Percentiles rank a stretch among this genome's conserved stretches.
phyloP scores from a whole-genome alignment of 176 grass and related monocot species.

The Thalia dealbata region DNA sequence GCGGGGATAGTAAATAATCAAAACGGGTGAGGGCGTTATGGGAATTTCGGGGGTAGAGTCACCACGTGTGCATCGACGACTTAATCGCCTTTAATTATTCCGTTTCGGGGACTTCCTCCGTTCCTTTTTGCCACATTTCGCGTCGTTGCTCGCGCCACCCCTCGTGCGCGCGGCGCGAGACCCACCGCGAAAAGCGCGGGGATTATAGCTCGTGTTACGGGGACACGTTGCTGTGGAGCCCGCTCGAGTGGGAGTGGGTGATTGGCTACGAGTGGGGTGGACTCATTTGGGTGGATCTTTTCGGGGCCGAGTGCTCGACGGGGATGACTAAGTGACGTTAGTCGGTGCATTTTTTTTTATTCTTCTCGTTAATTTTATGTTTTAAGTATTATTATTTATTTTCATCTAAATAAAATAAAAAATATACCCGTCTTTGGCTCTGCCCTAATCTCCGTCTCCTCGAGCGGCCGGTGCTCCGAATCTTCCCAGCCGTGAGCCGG shows the following conservation, averaged over 20 bases:
- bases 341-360: too few relatives aligned
- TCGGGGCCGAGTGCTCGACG: not conserved
- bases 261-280: not conserved
- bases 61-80: constrained; percentile 3
- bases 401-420: too few relatives aligned
- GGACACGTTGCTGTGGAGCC: not conserved
- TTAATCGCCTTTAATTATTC: not conserved
- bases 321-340: not conserved
- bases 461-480: too few relatives aligned
- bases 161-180: not conserved
- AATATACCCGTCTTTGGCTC: too few relatives aligned
- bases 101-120: not conserved
- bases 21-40: not conserved
- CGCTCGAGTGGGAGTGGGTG: not conserved
- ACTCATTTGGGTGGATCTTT: not conserved
- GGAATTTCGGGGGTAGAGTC: not conserved
- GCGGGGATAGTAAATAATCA: too few relatives aligned
- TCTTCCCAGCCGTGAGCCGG: too few relatives aligned
- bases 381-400: too few relatives aligned
- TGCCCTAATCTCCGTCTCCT: too few relatives aligned
- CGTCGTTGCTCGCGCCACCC: not conserved
- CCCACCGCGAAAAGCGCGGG: not conserved
- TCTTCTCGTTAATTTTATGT: too few relatives aligned
- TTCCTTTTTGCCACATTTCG: not conserved
- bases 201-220: not conserved